Evolutionary conservation across 805 yeast genomes (phyloP), one percentile per base, ranked within the genome.

Genomic region (Schizosaccharomyces pombe): DNA sequence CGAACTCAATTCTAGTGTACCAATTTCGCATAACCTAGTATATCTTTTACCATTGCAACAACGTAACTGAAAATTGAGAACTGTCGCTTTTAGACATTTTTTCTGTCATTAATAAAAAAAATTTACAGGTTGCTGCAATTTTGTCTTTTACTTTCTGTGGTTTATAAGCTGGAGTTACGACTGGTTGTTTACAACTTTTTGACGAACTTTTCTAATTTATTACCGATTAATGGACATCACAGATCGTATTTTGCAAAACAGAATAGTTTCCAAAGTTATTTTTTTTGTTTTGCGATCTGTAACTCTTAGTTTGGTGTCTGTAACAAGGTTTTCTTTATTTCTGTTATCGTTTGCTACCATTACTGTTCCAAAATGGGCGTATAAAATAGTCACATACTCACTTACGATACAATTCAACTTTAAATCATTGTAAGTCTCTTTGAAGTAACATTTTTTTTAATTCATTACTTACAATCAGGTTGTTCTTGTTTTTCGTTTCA

Each of bases 351-450:
- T 49, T 30, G 31, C 26, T 30, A 8, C 53, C 9, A 49, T 49
- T 29, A 49, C 53, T 16, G 5, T 49, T n/a, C 53, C 53, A 30
- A 49, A 30, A 32, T 49, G 34, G 34, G 19, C 39, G 24, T 49
- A 31, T 32, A 49, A 49, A 31, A 19, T 49, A 8, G 5, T 49
- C 12, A 24, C 37, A 9, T 32, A 24, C 12, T 24, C 53, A 6
- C 24, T 49, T 14, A 49, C 53, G 43, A 19, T 49, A 4, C 53
- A 49, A 28, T 32, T 49, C 5, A 32, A 30, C 30, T 49, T 49
- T 12, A 24, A 19, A n/a, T 31, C 34, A 14, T 19, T 49, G 53
- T 49, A 49, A n/a, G n/a, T n/a, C n/a, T n/a, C n/a, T n/a, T n/a
- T 24, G 53, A 22, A 43, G 28, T 30, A 26, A 5, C n/a, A 5